Conservation (phyloP, 441 rosid species). For the Jatropha podagrica region DNA sequence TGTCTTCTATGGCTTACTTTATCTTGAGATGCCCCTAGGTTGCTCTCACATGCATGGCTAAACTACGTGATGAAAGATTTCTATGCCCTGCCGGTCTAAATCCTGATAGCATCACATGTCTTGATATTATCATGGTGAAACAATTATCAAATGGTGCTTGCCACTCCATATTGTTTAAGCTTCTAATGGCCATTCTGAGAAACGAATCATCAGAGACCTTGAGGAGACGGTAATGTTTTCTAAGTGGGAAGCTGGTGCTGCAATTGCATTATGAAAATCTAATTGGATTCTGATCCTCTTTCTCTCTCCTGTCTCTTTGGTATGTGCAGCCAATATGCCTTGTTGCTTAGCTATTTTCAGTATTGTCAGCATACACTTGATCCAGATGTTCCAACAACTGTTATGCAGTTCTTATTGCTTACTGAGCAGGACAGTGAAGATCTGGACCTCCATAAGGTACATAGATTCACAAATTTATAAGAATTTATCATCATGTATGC, state of each 20-base stretch:
- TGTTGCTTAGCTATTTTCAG: constrained; percentile 95
- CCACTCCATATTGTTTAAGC: constrained; percentile 82
- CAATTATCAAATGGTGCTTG: constrained; percentile 95
- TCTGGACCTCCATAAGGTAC: constrained; percentile 76
- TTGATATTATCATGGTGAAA: constrained; percentile 80
- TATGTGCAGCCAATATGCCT: constrained; percentile 76
- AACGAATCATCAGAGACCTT: constrained; percentile 93
- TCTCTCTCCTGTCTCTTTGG: constrained; percentile 15
- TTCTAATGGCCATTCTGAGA: constrained; percentile 82
- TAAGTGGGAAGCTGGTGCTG: constrained; percentile 16
- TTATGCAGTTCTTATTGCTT: constrained; percentile 73
- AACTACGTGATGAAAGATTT: constrained; percentile 89
- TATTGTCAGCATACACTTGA: constrained; percentile 91
- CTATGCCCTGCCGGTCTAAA: constrained; percentile 59
- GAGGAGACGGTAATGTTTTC: constrained; percentile 82
- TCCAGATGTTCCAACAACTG: constrained; percentile 77
- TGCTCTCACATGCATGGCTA: constrained; percentile 97
- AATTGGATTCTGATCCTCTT: constrained; percentile 23
- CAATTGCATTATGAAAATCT: constrained; percentile 8
- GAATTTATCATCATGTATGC: too few species aligned
- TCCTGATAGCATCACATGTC: constrained; percentile 78
- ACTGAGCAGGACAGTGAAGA: constrained; percentile 89
- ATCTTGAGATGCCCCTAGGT: constrained; percentile 50
- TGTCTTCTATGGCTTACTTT: constrained; percentile 10
- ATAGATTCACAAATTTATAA: constrained; percentile 21